Conservation (phyloP, 169 alveolate species). For the Eimeria maxima region DNA sequence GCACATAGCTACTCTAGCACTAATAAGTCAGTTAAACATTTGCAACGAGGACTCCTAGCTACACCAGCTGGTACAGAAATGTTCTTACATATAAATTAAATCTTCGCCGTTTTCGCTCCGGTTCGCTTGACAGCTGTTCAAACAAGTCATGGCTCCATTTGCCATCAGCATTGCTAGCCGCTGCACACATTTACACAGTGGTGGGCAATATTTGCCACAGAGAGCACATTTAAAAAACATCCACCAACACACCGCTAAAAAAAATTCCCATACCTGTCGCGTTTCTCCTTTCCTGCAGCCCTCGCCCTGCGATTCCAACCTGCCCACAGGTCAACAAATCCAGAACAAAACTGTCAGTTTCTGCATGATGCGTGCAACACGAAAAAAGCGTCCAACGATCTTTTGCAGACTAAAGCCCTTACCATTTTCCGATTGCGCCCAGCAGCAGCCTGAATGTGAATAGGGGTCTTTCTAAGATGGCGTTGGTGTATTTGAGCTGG, state of each 20-base stretch:
- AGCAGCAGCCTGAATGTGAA: background rate
- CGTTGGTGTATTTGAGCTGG: background rate
- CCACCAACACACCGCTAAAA: background rate
- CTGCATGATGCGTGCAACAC: background rate
- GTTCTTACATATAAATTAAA: constrained; percentile 76
- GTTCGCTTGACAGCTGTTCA: constrained; percentile 83
- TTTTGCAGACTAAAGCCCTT: background rate
- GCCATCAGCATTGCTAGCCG: constrained; percentile 58
- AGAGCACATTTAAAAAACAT: background rate
- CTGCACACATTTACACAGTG: constrained; percentile 4
- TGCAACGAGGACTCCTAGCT: background rate
- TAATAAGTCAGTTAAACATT: background rate
- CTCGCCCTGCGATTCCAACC: constrained; percentile 54
- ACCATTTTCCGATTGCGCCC: constrained; percentile 57
- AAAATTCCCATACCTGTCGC: constrained; percentile 8
- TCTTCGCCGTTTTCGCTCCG: constrained; percentile 77
- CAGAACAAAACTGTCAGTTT: background rate
- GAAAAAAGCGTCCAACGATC: background rate
- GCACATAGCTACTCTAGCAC: background rate
- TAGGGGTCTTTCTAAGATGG: background rate
- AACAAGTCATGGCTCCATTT: constrained; percentile 85
- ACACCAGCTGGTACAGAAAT: background rate
- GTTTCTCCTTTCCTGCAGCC: constrained; percentile 17
- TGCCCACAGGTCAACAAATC: background rate
- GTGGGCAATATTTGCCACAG: background rate